These are phyloP conservation scores for Rhodotorula sp. DNA, from an alignment of 1,284 basidiomycete genomes.

Conservation along the genomic window DNA sequence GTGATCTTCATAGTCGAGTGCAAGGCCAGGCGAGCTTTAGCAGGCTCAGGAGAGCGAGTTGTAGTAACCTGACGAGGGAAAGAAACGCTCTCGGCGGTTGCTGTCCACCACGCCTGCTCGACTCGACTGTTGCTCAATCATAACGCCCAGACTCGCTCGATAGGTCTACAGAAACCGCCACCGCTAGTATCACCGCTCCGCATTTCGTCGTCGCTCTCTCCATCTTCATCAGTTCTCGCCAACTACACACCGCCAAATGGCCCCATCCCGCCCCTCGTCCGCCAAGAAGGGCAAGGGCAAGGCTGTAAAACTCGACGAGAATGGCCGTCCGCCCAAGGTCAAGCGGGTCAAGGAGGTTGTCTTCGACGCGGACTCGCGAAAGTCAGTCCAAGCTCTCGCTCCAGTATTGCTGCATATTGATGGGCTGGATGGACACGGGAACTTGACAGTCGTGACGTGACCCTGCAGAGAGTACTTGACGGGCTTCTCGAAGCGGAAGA, in stretches of 20 bases:
- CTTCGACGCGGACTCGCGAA: slow-evolving; percentile 72
- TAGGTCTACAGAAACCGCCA: too few relatives aligned
- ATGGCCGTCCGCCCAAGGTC: slow-evolving; percentile 33
- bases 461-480: slow-evolving; percentile 70
- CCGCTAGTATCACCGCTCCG: too few relatives aligned
- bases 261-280: background rate
- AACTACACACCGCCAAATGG: background rate
- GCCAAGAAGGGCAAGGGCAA: slow-evolving; percentile 16
- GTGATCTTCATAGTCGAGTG: too few relatives aligned
- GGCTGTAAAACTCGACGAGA: slow-evolving; percentile 6
- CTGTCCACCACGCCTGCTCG: too few relatives aligned
- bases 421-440: background rate
- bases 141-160: too few relatives aligned
- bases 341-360: slow-evolving; percentile 53
- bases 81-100: too few relatives aligned
- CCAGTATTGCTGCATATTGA: background rate
- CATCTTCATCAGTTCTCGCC: background rate
- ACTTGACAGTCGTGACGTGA: slow-evolving; percentile 15
- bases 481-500: slow-evolving; percentile 80
- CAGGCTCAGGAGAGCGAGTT: too few relatives aligned
- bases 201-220: too few relatives aligned
- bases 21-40: too few relatives aligned
- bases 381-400: slow-evolving; percentile 52
- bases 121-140: too few relatives aligned
- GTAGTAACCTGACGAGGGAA: too few relatives aligned